These are phyloP conservation scores for Fusarium sulawesiense DNA, from an alignment of 2,329 filamentous ascomycete species.

Conservation along the genomic window DNA sequence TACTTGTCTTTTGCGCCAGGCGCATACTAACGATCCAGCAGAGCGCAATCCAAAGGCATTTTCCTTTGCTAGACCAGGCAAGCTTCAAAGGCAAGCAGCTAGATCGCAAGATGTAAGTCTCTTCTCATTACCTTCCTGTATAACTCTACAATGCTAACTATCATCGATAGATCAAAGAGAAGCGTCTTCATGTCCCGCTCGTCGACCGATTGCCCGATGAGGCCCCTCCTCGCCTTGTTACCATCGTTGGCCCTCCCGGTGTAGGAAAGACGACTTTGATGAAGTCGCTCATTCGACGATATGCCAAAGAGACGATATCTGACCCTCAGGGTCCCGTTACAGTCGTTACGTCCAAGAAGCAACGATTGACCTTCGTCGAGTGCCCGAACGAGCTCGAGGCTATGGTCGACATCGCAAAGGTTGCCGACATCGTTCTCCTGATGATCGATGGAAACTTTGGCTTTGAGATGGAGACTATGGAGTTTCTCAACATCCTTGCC, in stretches of 20 bases:
- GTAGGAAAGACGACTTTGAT: slow-evolving; percentile 96
- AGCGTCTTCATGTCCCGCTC: slow-evolving; percentile 93
- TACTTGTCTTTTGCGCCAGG: background rate
- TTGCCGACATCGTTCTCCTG: slow-evolving; percentile 94
- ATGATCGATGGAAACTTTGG: slow-evolving; percentile 99
- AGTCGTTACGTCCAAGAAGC: slow-evolving; percentile 94
- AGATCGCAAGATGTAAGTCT: slow-evolving; percentile 75
- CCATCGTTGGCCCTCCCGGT: slow-evolving; percentile 93
- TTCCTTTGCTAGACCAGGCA: slow-evolving; percentile 83
- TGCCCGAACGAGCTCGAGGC: slow-evolving; percentile 95
- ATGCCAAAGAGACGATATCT: slow-evolving; percentile 94
- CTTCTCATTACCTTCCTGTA: background rate
- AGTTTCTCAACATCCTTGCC: slow-evolving; percentile 94
- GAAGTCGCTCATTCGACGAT: slow-evolving; percentile 92
- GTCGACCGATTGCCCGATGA: slow-evolving; percentile 97
- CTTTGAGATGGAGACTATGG: slow-evolving; percentile 99
- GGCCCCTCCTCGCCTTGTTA: slow-evolving; percentile 90
- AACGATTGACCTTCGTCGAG: slow-evolving; percentile 94
- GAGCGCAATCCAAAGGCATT: slow-evolving; percentile 92
- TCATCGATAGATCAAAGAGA: slow-evolving; percentile 82
- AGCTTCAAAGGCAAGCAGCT: slow-evolving; percentile 78
- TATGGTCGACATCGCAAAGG: slow-evolving; percentile 97
- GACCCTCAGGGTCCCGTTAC: slow-evolving; percentile 93
- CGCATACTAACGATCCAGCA: slow-evolving; percentile 49
- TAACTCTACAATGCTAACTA: slow-evolving; percentile 38